phyloP scores from a whole-genome alignment of 306 rosid genomes.

The Vicia faba region DNA sequence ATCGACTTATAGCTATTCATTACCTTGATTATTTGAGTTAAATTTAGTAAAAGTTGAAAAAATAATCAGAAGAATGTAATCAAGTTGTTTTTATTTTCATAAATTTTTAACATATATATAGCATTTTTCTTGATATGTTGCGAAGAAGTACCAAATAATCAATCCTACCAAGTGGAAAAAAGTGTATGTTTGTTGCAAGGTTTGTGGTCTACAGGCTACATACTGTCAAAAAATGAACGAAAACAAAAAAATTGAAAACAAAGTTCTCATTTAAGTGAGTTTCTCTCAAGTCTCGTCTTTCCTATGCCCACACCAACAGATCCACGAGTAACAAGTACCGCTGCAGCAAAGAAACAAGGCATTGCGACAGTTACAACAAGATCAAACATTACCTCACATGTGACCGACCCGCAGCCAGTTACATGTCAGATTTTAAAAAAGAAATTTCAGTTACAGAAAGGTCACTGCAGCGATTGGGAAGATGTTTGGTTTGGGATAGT shows the following conservation, averaged over 20 bases:
- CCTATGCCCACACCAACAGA: neutral
- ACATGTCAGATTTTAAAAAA: slow-evolving; percentile 8
- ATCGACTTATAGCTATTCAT: neutral
- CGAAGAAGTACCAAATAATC: neutral
- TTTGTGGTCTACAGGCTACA: no score
- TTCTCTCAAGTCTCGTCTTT: no score
- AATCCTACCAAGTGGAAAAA: no score
- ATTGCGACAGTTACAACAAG: neutral
- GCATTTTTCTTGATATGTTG: neutral
- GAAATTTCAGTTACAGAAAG: neutral
- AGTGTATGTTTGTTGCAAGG: no score
- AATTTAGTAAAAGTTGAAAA: neutral
- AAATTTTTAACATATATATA: neutral
- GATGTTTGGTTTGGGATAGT: slow-evolving; percentile 1
- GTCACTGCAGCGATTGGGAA: neutral
- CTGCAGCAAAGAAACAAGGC: slow-evolving; percentile 2
- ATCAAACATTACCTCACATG: slow-evolving; percentile 3
- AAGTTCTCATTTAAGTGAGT: no score
- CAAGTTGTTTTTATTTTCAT: neutral
- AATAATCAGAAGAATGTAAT: neutral
- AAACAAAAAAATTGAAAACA: no score
- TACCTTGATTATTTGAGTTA: neutral
- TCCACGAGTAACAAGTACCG: neutral
- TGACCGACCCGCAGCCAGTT: neutral
- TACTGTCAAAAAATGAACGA: no score